A percentile compares a stretch with the other conserved stretches of the same genome.
These are phyloP conservation scores for Solioccasus polychromus DNA, from an alignment of 768 basidiomycete species.

Conservation along the genomic window DNA sequence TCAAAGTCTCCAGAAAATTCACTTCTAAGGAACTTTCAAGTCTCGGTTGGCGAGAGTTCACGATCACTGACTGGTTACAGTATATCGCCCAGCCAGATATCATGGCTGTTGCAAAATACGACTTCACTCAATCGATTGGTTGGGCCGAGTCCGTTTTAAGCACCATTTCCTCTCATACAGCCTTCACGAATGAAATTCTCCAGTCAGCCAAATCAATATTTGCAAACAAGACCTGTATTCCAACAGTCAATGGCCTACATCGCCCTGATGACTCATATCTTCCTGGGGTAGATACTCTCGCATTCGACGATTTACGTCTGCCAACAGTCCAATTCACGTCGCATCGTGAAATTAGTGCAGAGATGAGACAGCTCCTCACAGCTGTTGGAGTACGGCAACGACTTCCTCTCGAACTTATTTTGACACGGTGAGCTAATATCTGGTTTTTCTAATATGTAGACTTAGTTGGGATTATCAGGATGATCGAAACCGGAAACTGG, in stretches of 20 bases:
- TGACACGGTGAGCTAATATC: background rate
- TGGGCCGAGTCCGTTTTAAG: conserved; percentile 79
- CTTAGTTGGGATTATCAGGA: background rate
- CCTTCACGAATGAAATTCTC: conserved; percentile 7
- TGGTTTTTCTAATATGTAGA: background rate
- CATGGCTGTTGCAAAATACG: conserved; percentile 42
- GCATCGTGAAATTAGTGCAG: background rate
- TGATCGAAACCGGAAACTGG: background rate
- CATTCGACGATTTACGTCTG: background rate
- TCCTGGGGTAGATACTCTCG: background rate
- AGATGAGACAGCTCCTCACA: background rate
- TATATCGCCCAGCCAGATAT: conserved; percentile 52
- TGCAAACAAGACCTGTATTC: background rate
- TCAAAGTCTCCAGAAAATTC: conserved; percentile 58
- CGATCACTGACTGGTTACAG: conserved; percentile 66
- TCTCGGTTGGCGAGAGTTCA: conserved; percentile 78
- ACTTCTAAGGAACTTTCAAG: conserved; percentile 45
- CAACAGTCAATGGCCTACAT: background rate
- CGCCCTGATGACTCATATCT: background rate
- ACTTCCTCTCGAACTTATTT: background rate
- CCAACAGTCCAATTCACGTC: background rate
- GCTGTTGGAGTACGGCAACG: background rate
- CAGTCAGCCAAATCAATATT: background rate
- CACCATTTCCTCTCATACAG: conserved; percentile 50
- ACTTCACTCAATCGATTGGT: conserved; percentile 56